Evolutionary conservation across 108 stramenopile species (phyloP).

Genomic region (Discostella pseudostelligera): DNA sequence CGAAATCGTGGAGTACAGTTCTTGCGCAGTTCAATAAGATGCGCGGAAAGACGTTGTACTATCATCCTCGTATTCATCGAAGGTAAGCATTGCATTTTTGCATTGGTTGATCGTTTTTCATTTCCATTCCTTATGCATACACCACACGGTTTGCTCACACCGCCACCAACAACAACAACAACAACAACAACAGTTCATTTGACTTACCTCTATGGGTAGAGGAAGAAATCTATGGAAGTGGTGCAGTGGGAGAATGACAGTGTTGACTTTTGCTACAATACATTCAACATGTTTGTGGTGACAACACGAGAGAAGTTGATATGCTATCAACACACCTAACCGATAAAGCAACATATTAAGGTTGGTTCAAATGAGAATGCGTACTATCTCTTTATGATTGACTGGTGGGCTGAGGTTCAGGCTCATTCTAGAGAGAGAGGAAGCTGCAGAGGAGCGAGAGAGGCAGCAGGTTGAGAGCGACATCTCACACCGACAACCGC

Average conservation of each 20-base stretch:
- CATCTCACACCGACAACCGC: no score
- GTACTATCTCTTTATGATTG: no score
- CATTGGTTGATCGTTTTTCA: not conserved
- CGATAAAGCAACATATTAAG: no score
- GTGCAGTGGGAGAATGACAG: not conserved
- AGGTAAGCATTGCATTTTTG: constrained; percentile 8
- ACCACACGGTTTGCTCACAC: not conserved
- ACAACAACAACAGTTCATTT: no score
- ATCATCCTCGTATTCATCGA: constrained; percentile 71
- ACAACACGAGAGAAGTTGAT: no score
- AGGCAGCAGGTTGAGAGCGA: no score
- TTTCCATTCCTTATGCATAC: not conserved
- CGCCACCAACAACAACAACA: not conserved
- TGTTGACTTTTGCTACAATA: not conserved
- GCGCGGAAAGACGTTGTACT: constrained; percentile 59
- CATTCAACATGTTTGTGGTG: no score
- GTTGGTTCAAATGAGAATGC: no score
- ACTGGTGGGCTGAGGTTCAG: no score
- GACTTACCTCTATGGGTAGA: constrained; percentile 82
- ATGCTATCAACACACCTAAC: no score
- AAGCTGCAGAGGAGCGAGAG: no score
- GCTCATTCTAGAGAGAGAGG: no score
- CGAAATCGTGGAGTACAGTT: constrained; percentile 15
- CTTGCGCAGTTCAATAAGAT: constrained; percentile 43
- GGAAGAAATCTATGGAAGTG: constrained; percentile 48